Base-by-base conservation (phyloP, 2,329 filamentous ascomycete species). In the Aspergillus jensenii region DNA sequence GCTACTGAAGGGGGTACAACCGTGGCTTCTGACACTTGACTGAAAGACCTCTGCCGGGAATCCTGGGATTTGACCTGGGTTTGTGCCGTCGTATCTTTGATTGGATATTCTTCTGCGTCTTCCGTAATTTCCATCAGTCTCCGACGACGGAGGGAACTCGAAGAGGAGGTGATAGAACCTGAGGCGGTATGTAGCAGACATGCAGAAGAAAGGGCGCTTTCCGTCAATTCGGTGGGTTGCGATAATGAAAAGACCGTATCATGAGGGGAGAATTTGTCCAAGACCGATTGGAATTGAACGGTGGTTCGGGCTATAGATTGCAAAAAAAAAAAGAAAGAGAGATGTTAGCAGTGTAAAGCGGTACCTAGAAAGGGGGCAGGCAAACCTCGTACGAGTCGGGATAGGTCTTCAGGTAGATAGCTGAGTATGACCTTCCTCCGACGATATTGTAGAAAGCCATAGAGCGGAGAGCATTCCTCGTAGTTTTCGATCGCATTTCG, bases 71-170 rank as follows among this genome's bases (percentile, higher is more conserved):
- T 55, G 27, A 66, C 52, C 43, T 63, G 61, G 15, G 62, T 57
- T 58, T 70, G 71, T 6, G 67, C 62, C 39, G 66, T 84, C 27
- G 35, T 37, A 76, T 68, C 83, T 79, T 82, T 74, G 2, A 83
- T 81, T 55, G 85, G 79, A 67, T 87, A 88, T 68, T 96, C 92
- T 70, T 96, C 91, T 54, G 89, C 90, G 77, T 95, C 90, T 76
- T 98, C 95, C n/a, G 89, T 87, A 71, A 98, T 97, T 77, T 96
- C 93, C 78, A 93, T 89, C 67, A 98, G 79, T 64, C 90, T 87
- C 67, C 88, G 85, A 69, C 87, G 84, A 59, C 89, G 86, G 63
- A 92, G 80, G 5, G 91, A 96, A 71, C 90, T 92, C 49, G 86
- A 90, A 4, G 91, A 93, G 11, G 93, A 96, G 25, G 89, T 91